Evolutionary conservation across 2,329 filamentous ascomycete species (phyloP), one percentile per base, ranked within the genome.

Genomic region (Colletotrichum sp.): DNA sequence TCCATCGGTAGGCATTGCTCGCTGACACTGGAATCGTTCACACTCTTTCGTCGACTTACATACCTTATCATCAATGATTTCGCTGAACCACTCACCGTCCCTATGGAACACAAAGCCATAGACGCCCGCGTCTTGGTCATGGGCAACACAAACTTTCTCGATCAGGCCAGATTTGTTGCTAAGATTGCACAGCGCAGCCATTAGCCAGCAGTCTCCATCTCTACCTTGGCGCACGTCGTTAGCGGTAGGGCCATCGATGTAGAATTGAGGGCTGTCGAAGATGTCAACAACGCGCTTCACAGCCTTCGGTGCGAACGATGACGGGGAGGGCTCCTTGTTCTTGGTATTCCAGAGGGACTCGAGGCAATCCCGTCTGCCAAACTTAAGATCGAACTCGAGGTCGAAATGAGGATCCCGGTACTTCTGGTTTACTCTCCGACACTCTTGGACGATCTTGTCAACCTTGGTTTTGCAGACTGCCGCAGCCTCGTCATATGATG

Each of bases 371-470:
- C 86, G 85, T 8, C 82, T 84, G n/a, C 86, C 85, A 49, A 87
- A 87, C 84, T 95, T 94, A 77, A 96, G 88, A 82, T 96, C 95
- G 49, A 91, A 87, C 81, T 97, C 95, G 68, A 98, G 92, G 82
- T 98, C 94, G 82, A 98, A 98, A 83, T 97, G 92, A n/a, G 93
- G 91, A 81, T 98, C 95, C 19, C 93, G 91, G 82, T 98, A 98
- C 84, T 95, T 96, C 81, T 95, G 93, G 84, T 98, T 98, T 73
- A 95, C 88, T 11, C 94, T 90, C 27, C 92, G 89, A 82, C 95
- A 98, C 81, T 93, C 91, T 73, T 88, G 87, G 65, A 91, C 88
- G 75, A 93, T 93, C 82, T 91, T 90, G 30, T 87, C 88, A 5
- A 89, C 94, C 85, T 90, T 94, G 72, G 90, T 90, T 70, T 87